Conservation (phyloP, 169 alveolate genomes). For the Plasmodium gallinaceum region DNA sequence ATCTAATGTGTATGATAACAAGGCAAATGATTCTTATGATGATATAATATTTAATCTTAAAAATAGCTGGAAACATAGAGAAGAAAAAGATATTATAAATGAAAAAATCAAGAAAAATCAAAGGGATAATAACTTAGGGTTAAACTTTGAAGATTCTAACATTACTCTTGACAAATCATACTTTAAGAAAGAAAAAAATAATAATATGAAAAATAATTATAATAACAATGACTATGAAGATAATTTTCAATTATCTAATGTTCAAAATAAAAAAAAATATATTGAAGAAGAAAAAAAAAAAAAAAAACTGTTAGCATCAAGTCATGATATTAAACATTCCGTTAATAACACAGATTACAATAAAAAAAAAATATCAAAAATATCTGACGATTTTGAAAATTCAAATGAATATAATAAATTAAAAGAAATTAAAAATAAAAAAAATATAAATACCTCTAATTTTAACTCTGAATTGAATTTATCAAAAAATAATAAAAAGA, state of each 20-base stretch:
- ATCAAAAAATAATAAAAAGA: conserved; percentile 2
- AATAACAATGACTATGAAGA: not conserved
- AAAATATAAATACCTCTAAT: not conserved
- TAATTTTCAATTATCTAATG: conserved; percentile 1
- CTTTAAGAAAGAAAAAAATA: conserved; percentile 7
- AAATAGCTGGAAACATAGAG: not conserved
- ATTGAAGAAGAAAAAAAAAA: not conserved
- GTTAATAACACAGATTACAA: conserved; percentile 9
- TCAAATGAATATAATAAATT: conserved; percentile 1
- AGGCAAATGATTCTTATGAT: conserved; percentile 34
- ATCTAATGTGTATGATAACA: not conserved
- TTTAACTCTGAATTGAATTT: not conserved
- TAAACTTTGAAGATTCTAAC: conserved; percentile 4
- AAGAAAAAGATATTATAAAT: not conserved
- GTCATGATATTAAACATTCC: conserved; percentile 8
- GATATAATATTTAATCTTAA: conserved; percentile 34
- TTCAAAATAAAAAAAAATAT: conserved; percentile 8
- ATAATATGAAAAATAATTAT: conserved; percentile 1
- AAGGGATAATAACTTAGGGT: not conserved
- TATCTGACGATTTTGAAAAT: not conserved
- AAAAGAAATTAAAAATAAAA: conserved; percentile 14
- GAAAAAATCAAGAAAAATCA: not conserved
- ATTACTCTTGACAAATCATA: conserved; percentile 1
- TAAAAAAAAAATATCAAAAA: not conserved
- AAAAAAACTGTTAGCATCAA: conserved; percentile 5